These are phyloP conservation scores for Trichoderma arundinaceum DNA, from an alignment of 2,329 filamentous ascomycete genomes.

Conservation along the genomic window DNA sequence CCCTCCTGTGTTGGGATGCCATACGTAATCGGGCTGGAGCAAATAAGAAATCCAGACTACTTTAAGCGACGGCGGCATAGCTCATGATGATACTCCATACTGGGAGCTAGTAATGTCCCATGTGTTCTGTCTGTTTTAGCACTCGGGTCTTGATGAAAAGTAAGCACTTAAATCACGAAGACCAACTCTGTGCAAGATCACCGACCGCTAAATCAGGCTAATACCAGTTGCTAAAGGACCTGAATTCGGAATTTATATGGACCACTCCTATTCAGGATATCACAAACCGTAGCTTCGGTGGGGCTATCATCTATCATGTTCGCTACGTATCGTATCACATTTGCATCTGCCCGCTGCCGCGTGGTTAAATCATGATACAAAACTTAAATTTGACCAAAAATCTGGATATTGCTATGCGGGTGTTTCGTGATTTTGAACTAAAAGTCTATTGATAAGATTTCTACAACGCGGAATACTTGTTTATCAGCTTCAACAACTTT, in stretches of 20 bases:
- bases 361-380: too few species aligned
- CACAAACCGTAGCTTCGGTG: background rate
- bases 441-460: background rate
- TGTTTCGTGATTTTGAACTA: background rate
- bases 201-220: background rate
- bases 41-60: background rate
- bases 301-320: background rate
- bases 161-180: conserved; percentile 5
- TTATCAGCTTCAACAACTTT: conserved; percentile 52
- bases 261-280: background rate
- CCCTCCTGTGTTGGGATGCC: background rate
- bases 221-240: background rate
- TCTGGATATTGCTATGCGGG: conserved; percentile 3
- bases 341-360: background rate
- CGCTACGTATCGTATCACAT: background rate
- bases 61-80: conserved; percentile 6
- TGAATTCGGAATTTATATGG: background rate
- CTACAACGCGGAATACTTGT: conserved; percentile 40
- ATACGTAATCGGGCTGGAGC: background rate
- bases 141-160: background rate
- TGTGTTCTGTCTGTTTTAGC: background rate
- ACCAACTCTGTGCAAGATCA: conserved; percentile 3
- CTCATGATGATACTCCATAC: background rate
- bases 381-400: background rate
- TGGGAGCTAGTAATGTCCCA: background rate